Conservation (phyloP, 495 filamentous ascomycete genomes). For the Penicillium coffeae region DNA sequence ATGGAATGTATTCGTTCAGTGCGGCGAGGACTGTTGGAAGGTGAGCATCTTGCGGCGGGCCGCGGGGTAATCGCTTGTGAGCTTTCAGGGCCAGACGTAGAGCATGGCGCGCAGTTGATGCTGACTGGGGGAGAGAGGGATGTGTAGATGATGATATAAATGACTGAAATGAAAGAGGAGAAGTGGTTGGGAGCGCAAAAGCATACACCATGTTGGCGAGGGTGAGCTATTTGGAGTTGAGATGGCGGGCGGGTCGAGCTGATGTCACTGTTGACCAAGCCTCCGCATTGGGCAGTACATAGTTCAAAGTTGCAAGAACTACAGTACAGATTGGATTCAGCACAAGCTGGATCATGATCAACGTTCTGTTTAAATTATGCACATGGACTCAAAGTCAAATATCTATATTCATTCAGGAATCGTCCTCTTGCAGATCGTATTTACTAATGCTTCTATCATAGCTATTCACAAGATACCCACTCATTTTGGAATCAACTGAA, state of each 20-base stretch:
- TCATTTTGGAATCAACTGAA: too few relatives aligned
- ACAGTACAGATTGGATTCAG: too few relatives aligned
- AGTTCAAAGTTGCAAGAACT: too few relatives aligned
- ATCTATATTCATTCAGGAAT: too few relatives aligned
- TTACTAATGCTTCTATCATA: too few relatives aligned
- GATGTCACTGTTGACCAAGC: not conserved
- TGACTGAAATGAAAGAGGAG: constrained; percentile 70
- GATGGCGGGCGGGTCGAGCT: constrained; percentile 4
- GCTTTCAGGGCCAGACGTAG: constrained; percentile 73
- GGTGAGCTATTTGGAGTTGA: constrained; percentile 11
- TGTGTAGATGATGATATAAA: constrained; percentile 69
- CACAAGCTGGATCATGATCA: too few relatives aligned
- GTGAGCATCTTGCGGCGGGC: constrained; percentile 56
- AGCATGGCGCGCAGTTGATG: constrained; percentile 73
- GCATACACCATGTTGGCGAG: constrained; percentile 71
- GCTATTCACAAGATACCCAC: too few relatives aligned
- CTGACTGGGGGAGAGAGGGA: constrained; percentile 73
- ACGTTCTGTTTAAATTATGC: too few relatives aligned
- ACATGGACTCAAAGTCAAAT: too few relatives aligned
- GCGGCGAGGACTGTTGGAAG: constrained; percentile 63
- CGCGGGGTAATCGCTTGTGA: constrained; percentile 71
- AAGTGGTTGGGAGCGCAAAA: constrained; percentile 80
- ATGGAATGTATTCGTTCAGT: constrained; percentile 72
- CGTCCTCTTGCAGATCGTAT: too few relatives aligned
- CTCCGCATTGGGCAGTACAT: not conserved